Evolutionary conservation across 805 yeast species (phyloP), one percentile per base, ranked within the genome.

Genomic region (Brettanomyces bruxellensis): DNA sequence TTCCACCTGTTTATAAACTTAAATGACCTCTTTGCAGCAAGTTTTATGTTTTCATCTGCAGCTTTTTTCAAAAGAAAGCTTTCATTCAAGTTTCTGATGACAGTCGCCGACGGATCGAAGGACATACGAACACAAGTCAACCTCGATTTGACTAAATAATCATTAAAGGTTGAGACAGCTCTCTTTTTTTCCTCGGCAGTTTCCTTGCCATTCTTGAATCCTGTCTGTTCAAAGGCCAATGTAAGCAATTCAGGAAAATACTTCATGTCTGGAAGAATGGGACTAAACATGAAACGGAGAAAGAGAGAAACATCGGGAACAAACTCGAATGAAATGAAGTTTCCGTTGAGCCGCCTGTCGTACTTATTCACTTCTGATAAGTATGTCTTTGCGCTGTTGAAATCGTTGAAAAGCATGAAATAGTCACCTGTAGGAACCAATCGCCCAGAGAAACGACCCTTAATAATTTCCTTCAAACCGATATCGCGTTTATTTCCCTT

Each of bases 341-440:
- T 55, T 1, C 87, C 86, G 52, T 79, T 74, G 34, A 81, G 55
- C 46, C 66, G 64, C 11, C 57, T 48, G 0, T 82, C 74, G 51
- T 79, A 85, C 22, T 67, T 34, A 34, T 42, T 42, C 5, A 22
- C 40, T 12, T 34, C 23, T 13, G 25, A 34, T 30, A 25, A 34
- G 32, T 35, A 45, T 18, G 12, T 18, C 13, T 24, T 30, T 13
- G 40, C 14, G 11, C 34, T 25, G 25, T 68, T 65, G 36, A 60
- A 56, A 37, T 65, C 60, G 4, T 66, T 65, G 55, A 83, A 83
- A 5, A 77, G 57, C 34, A 83, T 59, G 56, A 73, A 82, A 57
- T 78, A 79, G 4, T 72, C 68, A 38, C 75, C 73, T 48, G 69
- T 62, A 28, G 75, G 70, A 36, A 62, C 51, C 24, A 83, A 56